Conservation (phyloP, 2,329 filamentous ascomycete genomes). For the Ophiostoma ulmi region DNA sequence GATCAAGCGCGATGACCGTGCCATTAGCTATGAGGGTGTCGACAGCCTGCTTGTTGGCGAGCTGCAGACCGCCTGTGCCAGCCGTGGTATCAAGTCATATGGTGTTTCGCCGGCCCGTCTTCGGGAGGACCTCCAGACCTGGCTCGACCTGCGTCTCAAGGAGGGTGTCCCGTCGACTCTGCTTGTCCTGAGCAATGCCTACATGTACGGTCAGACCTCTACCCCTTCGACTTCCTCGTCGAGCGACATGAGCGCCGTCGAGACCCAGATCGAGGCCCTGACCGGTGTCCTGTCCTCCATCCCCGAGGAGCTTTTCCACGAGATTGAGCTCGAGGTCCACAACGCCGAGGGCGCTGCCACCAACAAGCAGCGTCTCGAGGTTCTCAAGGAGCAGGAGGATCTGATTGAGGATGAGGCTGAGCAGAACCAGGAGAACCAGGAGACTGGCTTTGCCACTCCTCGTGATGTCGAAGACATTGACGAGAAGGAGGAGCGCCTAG, state of each 20-base stretch:
- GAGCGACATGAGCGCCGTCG: constrained; percentile 61
- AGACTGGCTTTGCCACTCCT: constrained; percentile 66
- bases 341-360: constrained; percentile 94
- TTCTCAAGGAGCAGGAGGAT: constrained; percentile 96
- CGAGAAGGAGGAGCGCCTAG: constrained; percentile 74
- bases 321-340: constrained; percentile 97
- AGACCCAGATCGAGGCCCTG: constrained; percentile 85
- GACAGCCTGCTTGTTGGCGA: constrained; percentile 90
- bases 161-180: constrained; percentile 95
- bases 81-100: constrained; percentile 86
- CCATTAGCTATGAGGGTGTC: constrained; percentile 89
- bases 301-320: constrained; percentile 97
- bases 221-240: constrained; percentile 23
- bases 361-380: constrained; percentile 97
- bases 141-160: constrained; percentile 88
- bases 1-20: constrained; percentile 95
- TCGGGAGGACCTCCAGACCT: constrained; percentile 84
- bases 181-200: constrained; percentile 92
- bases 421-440: constrained; percentile 77
- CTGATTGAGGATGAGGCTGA: constrained; percentile 95
- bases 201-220: constrained; percentile 75
- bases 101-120: constrained; percentile 84
- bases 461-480: constrained; percentile 91
- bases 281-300: constrained; percentile 90
- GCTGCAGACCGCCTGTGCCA: constrained; percentile 85